Conservation (phyloP, 352 stramenopile genomes). For the Pythium dissimile region DNA sequence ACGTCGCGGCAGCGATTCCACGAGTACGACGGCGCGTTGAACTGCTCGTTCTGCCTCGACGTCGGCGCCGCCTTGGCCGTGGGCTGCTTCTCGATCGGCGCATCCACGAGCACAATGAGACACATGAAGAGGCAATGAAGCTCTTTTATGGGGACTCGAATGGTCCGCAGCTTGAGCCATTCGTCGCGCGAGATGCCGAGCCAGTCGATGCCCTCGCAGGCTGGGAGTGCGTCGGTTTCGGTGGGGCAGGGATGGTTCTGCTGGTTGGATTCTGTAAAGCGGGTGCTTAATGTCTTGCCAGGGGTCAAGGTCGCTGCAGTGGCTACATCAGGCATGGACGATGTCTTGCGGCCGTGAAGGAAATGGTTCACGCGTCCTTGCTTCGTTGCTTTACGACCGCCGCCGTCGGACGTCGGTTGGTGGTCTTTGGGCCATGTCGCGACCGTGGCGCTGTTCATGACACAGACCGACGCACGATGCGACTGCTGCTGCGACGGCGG, state of each 20-base stretch:
- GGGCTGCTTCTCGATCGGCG: conserved; percentile 37
- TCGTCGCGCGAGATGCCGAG: conserved; percentile 66
- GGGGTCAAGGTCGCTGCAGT: background rate
- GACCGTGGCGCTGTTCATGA: conserved; percentile 59
- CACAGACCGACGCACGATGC: conserved; percentile 26
- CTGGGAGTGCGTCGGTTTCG: conserved; percentile 9
- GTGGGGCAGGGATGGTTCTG: background rate
- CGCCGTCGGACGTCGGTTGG: conserved; percentile 48
- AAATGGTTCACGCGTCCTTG: conserved; percentile 73
- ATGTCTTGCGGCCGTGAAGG: conserved; percentile 23
- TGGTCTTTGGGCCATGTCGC: conserved; percentile 56
- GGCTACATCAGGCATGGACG: background rate
- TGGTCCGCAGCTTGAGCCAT: conserved; percentile 55
- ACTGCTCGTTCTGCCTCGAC: conserved; percentile 43
- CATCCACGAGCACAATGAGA: conserved; percentile 61
- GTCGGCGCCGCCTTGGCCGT: conserved; percentile 35
- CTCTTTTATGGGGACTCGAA: conserved; percentile 63
- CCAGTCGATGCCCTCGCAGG: conserved; percentile 45
- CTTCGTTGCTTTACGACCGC: conserved; percentile 45
- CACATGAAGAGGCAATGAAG: conserved; percentile 81
- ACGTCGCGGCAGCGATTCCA: conserved; percentile 59
- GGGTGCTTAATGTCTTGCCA: too few species aligned
- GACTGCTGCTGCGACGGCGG: conserved; percentile 26
- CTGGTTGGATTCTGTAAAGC: background rate
- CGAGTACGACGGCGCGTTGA: conserved; percentile 54